Evolutionary conservation across 345 rosid genomes (phyloP).

Genomic region (Citrus glauca): DNA sequence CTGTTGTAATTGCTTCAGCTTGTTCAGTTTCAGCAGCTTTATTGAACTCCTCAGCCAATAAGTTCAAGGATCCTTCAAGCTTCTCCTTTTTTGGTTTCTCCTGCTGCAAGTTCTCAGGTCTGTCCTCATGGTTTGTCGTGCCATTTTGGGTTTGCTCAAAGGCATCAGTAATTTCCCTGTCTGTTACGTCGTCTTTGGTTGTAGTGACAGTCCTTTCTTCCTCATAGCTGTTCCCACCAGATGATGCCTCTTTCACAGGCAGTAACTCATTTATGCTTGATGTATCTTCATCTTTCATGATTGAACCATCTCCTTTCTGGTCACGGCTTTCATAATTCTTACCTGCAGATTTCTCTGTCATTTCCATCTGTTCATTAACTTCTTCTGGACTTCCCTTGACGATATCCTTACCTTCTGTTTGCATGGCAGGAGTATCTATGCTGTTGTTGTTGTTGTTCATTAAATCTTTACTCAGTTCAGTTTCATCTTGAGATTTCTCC

Average conservation of each 20-base stretch:
- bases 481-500: not conserved
- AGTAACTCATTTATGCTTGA: not conserved
- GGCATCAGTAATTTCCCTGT: not conserved
- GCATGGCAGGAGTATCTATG: not conserved
- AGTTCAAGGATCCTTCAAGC: constrained; percentile 1
- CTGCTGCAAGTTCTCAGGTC: constrained; percentile 1
- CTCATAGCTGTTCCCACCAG: constrained; percentile 2
- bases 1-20: not conserved
- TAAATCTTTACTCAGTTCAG: constrained; percentile 6
- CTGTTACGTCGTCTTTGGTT: constrained; percentile 1
- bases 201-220: not conserved
- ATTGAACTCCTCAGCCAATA: constrained; percentile 3
- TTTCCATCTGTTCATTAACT: not conserved
- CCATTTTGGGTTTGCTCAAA: constrained; percentile 5
- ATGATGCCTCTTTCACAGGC: not conserved
- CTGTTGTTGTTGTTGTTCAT: not conserved
- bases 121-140: not conserved
- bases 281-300: not conserved
- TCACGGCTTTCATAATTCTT: constrained; percentile 4
- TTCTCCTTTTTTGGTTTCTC: constrained; percentile 15
- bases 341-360: not conserved
- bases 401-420: constrained; percentile 8
- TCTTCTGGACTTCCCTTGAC: constrained; percentile 1
- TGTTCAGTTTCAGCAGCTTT: constrained; percentile 9
- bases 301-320: not conserved